phyloP scores from a whole-genome alignment of 2,329 filamentous ascomycete genomes.

The Colletotrichum neosansevieriae region DNA sequence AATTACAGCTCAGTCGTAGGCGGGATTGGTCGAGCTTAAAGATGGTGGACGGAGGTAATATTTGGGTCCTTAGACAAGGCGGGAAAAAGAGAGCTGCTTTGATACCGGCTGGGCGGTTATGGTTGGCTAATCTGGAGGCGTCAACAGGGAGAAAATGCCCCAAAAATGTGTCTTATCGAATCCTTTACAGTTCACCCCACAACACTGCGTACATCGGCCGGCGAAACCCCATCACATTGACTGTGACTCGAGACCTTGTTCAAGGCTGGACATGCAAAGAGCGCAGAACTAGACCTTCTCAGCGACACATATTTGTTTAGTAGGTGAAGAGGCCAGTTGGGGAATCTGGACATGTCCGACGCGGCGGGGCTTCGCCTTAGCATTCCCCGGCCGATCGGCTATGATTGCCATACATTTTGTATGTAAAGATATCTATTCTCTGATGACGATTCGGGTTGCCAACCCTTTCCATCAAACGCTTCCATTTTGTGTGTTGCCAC shows the following conservation, averaged over 20 bases:
- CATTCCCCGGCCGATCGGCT: neutral
- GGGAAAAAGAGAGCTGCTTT: neutral
- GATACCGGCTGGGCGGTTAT: constrained; percentile 10
- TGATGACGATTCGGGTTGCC: too few relatives aligned
- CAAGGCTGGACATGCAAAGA: neutral
- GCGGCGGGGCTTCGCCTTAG: neutral
- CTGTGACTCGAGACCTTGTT: neutral
- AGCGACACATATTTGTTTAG: neutral
- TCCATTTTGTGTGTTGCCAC: neutral
- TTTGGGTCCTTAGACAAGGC: too few relatives aligned
- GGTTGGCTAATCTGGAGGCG: constrained; percentile 1
- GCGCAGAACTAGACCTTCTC: neutral
- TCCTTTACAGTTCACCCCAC: constrained; percentile 12
- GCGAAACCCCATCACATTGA: neutral
- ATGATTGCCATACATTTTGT: neutral
- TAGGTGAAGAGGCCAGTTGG: neutral
- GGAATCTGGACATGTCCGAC: constrained; percentile 18
- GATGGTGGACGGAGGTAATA: neutral
- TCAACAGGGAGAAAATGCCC: neutral
- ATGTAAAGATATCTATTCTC: neutral
- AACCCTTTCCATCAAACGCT: too few relatives aligned
- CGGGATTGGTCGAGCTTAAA: neutral
- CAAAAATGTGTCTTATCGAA: constrained; percentile 23
- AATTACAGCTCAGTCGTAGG: neutral
- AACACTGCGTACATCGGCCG: constrained; percentile 20